phyloP scores from a whole-genome alignment of 1,284 basidiomycete species.

The Malassezia globosa region DNA sequence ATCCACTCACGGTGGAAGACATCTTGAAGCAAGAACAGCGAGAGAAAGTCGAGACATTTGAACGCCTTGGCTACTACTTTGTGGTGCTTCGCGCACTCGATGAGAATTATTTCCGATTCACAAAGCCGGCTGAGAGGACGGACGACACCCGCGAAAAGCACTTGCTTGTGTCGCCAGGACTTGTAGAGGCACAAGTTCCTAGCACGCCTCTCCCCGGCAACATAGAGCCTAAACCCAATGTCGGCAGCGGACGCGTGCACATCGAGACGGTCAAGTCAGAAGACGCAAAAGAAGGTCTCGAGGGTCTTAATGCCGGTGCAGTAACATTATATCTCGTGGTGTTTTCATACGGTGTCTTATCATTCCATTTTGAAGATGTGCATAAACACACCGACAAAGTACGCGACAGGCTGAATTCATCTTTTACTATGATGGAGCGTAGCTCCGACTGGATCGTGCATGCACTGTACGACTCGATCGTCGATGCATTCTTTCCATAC shows the following conservation, averaged over 20 bases:
- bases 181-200: not conserved
- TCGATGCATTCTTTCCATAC: constrained; percentile 85
- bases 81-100: constrained; percentile 74
- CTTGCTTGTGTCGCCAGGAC: not conserved
- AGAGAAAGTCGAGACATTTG: constrained; percentile 83
- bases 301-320: constrained; percentile 60
- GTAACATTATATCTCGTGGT: constrained; percentile 80
- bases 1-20: constrained; percentile 88
- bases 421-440: constrained; percentile 26
- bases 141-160: not conserved
- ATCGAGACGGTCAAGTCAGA: constrained; percentile 52
- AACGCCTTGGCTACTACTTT: constrained; percentile 83
- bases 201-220: not conserved
- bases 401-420: constrained; percentile 56
- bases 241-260: constrained; percentile 20
- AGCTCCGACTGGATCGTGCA: constrained; percentile 74
- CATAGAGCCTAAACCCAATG: not conserved
- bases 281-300: constrained; percentile 54
- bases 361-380: constrained; percentile 85
- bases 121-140: constrained; percentile 11
- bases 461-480: constrained; percentile 80
- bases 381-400: constrained; percentile 74
- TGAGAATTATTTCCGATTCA: constrained; percentile 55
- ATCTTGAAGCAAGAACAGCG: constrained; percentile 85
- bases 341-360: constrained; percentile 77